phyloP scores from a whole-genome alignment of 768 basidiomycete species.

The Pilatotrama ljubarskyi region DNA sequence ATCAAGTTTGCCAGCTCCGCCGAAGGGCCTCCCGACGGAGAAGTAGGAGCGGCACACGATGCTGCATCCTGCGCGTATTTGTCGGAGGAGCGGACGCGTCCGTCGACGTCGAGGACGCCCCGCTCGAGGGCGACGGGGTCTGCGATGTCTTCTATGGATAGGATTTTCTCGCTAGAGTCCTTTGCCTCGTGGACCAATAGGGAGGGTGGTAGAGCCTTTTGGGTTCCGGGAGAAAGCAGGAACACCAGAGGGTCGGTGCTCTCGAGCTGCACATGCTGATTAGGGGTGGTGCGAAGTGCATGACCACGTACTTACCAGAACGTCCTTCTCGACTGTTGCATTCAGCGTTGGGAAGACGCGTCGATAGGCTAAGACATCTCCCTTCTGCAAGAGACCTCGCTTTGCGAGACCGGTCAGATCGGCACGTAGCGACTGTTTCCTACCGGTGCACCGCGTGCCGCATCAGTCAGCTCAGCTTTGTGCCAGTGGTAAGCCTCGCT shows the following conservation, averaged over 20 bases:
- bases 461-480: constrained; percentile 43
- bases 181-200: constrained; percentile 32
- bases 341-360: constrained; percentile 45
- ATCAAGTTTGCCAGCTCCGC: neutral
- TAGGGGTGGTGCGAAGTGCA: too few relatives aligned
- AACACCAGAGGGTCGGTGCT: constrained; percentile 48
- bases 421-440: constrained; percentile 21
- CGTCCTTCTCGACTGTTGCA: constrained; percentile 54
- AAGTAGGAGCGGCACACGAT: neutral
- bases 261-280: constrained; percentile 51
- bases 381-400: constrained; percentile 45
- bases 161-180: neutral
- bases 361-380: constrained; percentile 56
- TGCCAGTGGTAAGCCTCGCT: too few relatives aligned
- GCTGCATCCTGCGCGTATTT: constrained; percentile 33
- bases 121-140: constrained; percentile 51
- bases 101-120: constrained; percentile 51
- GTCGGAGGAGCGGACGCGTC: constrained; percentile 41
- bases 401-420: constrained; percentile 48
- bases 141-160: constrained; percentile 24
- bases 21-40: neutral
- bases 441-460: neutral
- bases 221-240: constrained; percentile 40
- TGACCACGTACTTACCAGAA: constrained; percentile 39
- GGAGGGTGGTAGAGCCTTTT: constrained; percentile 37